Percentiles rank a stretch among this genome's conserved stretches.
Conservation (phyloP, 305 asterid species). For the Fraxinus dipetala region DNA sequence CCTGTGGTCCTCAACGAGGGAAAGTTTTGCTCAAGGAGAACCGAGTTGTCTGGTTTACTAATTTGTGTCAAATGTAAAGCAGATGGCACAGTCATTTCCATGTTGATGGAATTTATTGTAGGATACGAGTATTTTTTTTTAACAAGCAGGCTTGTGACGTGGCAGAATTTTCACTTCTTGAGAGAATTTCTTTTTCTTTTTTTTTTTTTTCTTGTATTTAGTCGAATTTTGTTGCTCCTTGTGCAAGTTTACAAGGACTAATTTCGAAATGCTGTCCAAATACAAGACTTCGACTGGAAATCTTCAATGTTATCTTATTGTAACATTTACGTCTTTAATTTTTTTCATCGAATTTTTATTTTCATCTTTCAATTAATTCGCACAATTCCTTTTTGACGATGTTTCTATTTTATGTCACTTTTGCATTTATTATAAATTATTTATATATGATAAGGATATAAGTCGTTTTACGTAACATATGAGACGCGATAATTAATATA, state of each 20-base stretch:
- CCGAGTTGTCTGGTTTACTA: neutral
- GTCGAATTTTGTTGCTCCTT: neutral
- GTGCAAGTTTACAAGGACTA: neutral
- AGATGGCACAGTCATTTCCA: neutral
- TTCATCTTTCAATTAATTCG: no score
- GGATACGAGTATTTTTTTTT: neutral
- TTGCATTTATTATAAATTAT: no score
- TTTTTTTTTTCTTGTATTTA: slow-evolving; percentile 1
- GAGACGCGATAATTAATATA: no score
- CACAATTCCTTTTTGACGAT: no score
- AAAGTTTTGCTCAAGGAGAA: neutral
- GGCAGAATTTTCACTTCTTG: neutral
- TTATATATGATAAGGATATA: no score
- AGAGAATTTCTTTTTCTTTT: neutral
- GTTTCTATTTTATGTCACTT: no score
- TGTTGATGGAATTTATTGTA: neutral
- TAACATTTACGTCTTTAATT: no score
- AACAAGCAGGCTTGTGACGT: neutral
- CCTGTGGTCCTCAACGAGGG: neutral
- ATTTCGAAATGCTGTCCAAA: neutral
- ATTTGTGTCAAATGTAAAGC: neutral
- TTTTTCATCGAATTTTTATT: no score
- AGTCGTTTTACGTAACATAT: no score
- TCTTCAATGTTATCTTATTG: no score
- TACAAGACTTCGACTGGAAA: neutral